These are phyloP conservation scores for Geosmithia morbida DNA, from an alignment of 2,329 filamentous ascomycete genomes.

Conservation along the genomic window DNA sequence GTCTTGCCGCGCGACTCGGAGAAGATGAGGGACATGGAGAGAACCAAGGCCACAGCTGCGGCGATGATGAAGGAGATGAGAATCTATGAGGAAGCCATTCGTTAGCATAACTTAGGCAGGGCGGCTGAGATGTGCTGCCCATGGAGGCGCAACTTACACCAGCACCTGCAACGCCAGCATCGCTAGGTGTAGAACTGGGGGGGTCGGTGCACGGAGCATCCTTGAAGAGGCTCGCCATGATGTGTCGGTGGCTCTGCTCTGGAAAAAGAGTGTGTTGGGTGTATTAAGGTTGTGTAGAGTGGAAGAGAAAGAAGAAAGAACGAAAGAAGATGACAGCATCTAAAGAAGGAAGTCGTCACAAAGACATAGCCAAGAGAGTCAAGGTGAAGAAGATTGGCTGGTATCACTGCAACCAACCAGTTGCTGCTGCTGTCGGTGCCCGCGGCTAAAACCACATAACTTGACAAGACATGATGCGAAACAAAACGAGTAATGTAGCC, in stretches of 20 bases:
- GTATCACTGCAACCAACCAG: too few relatives aligned
- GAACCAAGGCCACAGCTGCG: conserved; percentile 37
- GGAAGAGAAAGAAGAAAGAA: too few relatives aligned
- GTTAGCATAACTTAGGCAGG: not conserved
- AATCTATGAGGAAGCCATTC: conserved; percentile 21
- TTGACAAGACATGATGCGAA: too few relatives aligned
- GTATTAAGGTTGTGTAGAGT: too few relatives aligned
- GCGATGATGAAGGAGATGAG: conserved; percentile 54
- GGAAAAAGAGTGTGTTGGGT: too few relatives aligned
- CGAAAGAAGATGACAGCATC: too few relatives aligned
- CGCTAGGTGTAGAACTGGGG: conserved; percentile 28
- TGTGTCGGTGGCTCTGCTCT: not conserved
- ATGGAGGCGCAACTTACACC: conserved; percentile 27
- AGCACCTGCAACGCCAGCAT: conserved; percentile 42
- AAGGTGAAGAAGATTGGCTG: too few relatives aligned
- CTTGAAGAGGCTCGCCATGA: conserved; percentile 4
- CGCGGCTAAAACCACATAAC: too few relatives aligned
- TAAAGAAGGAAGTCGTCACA: too few relatives aligned
- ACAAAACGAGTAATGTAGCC: not conserved
- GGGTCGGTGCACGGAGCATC: conserved; percentile 24
- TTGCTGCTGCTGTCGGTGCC: too few relatives aligned
- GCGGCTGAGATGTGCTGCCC: not conserved
- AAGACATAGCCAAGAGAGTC: too few relatives aligned
- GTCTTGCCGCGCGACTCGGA: conserved; percentile 32
- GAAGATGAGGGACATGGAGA: conserved; percentile 42